Base-by-base conservation (phyloP, 495 filamentous ascomycete species). In the Tuber borchii region DNA sequence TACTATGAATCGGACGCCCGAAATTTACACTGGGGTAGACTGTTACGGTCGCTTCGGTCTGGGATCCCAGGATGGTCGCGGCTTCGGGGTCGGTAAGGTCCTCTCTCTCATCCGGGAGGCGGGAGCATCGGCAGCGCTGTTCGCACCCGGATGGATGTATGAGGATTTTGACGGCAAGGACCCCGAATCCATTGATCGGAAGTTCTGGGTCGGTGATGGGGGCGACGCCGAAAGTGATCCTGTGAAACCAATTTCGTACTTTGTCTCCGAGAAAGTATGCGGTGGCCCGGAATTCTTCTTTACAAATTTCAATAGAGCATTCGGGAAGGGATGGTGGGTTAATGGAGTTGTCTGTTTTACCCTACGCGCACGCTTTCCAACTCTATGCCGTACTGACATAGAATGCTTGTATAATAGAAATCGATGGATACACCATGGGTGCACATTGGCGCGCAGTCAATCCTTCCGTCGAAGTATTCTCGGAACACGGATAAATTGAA, bases 111-210 rank as follows among this genome's bases (percentile, higher is more conserved):
- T 87, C 4, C 44, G 71, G 19, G 80, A 79, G 7, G 56, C 70
- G 4, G 83, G 84, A 10, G 75, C 84, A 40, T 81, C 83, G n/a
- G 82, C 79, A 12, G 85, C 83, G 20, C 77, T 86, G 8, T 87
- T 87, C 76, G 85, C 83, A 9, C 85, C 85, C 20, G 86, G 86
- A 16, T 86, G 85, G 86, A 83, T 83, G n/a, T 86, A 82, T 75
- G 85, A 87, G 77, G 82, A 86, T 71, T 86, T 85, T 72, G 74
- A 80, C 20, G 74, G 71, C 19, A 71, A 75, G 26, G 70, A 82
- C 71, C 84, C 83, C 19, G 71, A 80, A 68, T 48, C 43, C 22
- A 79, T 86, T 42, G 84, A 87, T 51, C 74, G 73, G 22, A 74
- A 81, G 20, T 83, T 86, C 74, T 87, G 86, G 86, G 71, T 83